Evolutionary conservation across 1,284 basidiomycete genomes (phyloP), one percentile per base, ranked within the genome.

Genomic region (Cryptococcus neoformans): DNA sequence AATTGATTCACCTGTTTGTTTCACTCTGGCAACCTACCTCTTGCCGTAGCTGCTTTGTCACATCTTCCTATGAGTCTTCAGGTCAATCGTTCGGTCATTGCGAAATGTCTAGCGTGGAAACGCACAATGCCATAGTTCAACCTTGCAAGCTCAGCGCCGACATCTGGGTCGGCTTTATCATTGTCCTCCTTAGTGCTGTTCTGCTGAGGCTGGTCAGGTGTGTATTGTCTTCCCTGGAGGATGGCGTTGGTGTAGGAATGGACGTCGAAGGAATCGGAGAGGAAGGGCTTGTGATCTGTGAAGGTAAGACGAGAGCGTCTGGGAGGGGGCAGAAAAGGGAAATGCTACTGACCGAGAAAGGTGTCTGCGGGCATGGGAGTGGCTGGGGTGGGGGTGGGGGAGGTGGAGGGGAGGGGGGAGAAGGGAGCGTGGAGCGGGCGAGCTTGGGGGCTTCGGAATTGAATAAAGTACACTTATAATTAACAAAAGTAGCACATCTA

Each of bases 191-290:
- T 59, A 7, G 47, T 54, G 34, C 59, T 54, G 34, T 56, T 53
- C 11, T 58, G 52, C 2, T 62, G 55, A 8, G 45, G 38, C 7
- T 84, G 83, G 7, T 78, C 74, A 0, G 82, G 78, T 14, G 84
- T 83, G 68, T 92, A 91, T 0, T 84, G 74, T 63, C 90, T 86
- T 34, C 89, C 88, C 9, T 90, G 86, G 21, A 95, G 82, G 53
- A 93, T 83, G 16, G 90, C 85, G 73, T 92, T 92, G 4, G 92
- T 91, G 72, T 93, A 94, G 54, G 89, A 87, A 71, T 90, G 88
- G 14, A 90, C 82, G 71, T 93, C 87, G 74, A 95, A 96, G 44
- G 84, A 80, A 6, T 85, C 74, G 10, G 74, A 75, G 34, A 76
- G 66, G 62, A 78, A 79, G 11, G 75, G 72, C 51, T 70, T 66